Percentiles rank a stretch among this genome's conserved stretches.
phyloP scores from a whole-genome alignment of 129 eudicot species.

The Cynara cardunculus region DNA sequence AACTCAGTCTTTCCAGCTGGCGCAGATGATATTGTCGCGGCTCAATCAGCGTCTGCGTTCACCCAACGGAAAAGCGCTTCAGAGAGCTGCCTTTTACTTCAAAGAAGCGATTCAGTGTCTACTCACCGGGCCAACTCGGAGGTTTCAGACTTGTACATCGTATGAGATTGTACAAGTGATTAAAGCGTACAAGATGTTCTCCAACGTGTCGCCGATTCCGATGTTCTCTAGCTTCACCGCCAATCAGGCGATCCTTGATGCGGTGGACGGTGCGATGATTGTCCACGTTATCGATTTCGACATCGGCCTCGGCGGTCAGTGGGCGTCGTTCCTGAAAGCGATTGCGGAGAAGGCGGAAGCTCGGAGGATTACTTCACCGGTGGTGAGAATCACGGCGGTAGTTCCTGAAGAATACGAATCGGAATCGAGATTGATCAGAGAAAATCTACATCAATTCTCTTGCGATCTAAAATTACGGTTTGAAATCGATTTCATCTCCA shows the following conservation, averaged over 20 bases:
- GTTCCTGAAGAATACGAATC: conserved; percentile 65
- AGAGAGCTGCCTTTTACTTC: conserved; percentile 82
- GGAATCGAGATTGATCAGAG: conserved; percentile 58
- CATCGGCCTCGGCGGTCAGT: conserved; percentile 78
- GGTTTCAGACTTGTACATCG: conserved; percentile 33
- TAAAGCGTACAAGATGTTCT: conserved; percentile 60
- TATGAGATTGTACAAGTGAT: conserved; percentile 60
- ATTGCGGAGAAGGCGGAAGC: conserved; percentile 61
- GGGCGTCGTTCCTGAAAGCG: conserved; percentile 87
- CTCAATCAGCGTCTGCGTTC: conserved; percentile 67
- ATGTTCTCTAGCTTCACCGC: conserved; percentile 89
- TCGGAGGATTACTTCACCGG: conserved; percentile 30
- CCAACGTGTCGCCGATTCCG: conserved; percentile 77
- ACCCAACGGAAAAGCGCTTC: conserved; percentile 61
- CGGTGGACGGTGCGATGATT: conserved; percentile 59
- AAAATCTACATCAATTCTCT: conserved; percentile 67
- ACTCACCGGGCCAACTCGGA: conserved; percentile 49
- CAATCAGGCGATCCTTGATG: conserved; percentile 88
- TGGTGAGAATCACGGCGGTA: conserved; percentile 68
- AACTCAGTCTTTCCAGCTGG: conserved; percentile 63
- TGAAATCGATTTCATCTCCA: conserved; percentile 57
- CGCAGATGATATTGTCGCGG: conserved; percentile 61
- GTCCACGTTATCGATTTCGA: conserved; percentile 87
- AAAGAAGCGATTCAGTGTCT: conserved; percentile 78
- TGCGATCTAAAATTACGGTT: conserved; percentile 57